Evolutionary conservation across 1,284 basidiomycete species (phyloP).

Genomic region (Amylostereum areolatum): DNA sequence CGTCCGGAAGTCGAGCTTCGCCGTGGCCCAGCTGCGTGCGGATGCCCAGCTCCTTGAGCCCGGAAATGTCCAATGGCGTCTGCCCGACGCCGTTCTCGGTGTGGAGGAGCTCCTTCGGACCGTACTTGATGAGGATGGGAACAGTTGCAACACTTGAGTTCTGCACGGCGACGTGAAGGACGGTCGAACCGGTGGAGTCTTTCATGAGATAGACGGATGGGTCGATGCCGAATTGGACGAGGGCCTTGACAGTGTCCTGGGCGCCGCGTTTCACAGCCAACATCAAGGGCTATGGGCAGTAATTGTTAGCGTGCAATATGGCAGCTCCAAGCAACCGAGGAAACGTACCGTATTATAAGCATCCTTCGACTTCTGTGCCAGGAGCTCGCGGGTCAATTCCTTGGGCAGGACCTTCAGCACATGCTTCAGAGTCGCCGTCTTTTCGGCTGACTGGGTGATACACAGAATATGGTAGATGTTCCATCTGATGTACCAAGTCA

Average conservation of each 20-base stretch:
- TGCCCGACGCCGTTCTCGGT: slow-evolving; percentile 51
- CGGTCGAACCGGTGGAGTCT: slow-evolving; percentile 38
- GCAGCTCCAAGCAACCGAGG: too few relatives aligned
- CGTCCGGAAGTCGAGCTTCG: too few relatives aligned
- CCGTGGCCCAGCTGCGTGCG: not conserved
- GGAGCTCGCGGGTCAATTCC: slow-evolving; percentile 35
- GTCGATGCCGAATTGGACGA: slow-evolving; percentile 28
- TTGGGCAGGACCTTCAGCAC: slow-evolving; percentile 40
- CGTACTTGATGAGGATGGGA: slow-evolving; percentile 29
- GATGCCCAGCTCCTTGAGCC: slow-evolving; percentile 14
- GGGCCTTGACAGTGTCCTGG: slow-evolving; percentile 20
- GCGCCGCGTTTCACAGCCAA: slow-evolving; percentile 33
- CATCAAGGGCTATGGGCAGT: slow-evolving; percentile 42
- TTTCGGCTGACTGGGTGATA: slow-evolving; percentile 17
- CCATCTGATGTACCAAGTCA: too few relatives aligned
- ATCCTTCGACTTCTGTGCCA: slow-evolving; percentile 39
- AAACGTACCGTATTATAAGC: slow-evolving; percentile 38
- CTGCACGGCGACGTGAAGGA: slow-evolving; percentile 40
- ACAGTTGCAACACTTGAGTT: slow-evolving; percentile 27
- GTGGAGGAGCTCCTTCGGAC: slow-evolving; percentile 31
- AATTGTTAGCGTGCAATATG: too few relatives aligned
- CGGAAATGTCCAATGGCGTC: slow-evolving; percentile 41
- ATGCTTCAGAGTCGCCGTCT: slow-evolving; percentile 26
- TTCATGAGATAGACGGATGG: slow-evolving; percentile 28
- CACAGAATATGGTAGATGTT: slow-evolving; percentile 51